Conservation (phyloP, 257 asterid genomes). For the Paulownia fortunei region DNA sequence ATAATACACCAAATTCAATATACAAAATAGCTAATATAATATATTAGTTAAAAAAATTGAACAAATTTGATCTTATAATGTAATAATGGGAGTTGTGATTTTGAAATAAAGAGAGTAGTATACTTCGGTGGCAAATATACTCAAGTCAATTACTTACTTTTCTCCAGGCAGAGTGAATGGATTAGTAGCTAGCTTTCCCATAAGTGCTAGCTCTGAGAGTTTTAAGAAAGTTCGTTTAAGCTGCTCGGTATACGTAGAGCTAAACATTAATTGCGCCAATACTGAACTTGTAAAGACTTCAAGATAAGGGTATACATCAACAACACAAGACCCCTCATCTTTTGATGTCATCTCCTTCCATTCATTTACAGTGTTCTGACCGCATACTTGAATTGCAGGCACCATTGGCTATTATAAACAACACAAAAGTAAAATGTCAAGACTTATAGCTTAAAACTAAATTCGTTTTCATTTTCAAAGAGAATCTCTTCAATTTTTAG, state of each 20-base stretch:
- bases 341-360: not conserved
- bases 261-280: slow-evolving; percentile 8
- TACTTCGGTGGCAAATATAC: too few species aligned
- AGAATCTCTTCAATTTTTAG: too few species aligned
- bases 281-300: not conserved
- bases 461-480: too few species aligned
- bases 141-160: not conserved
- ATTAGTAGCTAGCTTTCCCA: not conserved
- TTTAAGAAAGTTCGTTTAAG: not conserved
- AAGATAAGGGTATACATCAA: not conserved
- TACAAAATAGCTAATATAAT: too few species aligned
- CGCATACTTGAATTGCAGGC: not conserved
- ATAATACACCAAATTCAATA: too few species aligned
- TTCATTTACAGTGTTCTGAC: not conserved
- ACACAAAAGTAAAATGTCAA: not conserved
- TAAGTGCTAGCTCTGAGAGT: not conserved
- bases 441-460: too few species aligned
- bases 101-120: too few species aligned
- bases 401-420: not conserved
- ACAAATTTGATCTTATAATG: too few species aligned
- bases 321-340: not conserved
- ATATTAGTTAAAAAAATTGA: too few species aligned
- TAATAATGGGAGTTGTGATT: too few species aligned
- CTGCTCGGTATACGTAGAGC: not conserved
- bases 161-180: slow-evolving; percentile 3